Evolutionary conservation across 2,329 filamentous ascomycete genomes (phyloP).

Genomic region (Bipolaris zeicola): DNA sequence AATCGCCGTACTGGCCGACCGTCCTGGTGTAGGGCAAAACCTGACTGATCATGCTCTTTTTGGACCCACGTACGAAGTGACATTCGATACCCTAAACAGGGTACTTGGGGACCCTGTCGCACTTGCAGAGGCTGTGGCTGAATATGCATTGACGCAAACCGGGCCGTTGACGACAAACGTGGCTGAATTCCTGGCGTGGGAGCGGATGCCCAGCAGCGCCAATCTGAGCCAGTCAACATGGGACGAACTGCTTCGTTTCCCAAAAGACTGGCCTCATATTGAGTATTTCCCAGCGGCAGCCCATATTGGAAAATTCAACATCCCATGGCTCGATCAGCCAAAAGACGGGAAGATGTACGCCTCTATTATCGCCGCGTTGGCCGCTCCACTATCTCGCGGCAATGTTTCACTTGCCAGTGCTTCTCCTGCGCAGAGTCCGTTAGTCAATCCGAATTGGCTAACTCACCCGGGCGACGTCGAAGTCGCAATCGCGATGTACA

Average conservation of each 20-base stretch:
- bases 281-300: slow-evolving; percentile 26
- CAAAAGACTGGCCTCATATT: slow-evolving; percentile 35
- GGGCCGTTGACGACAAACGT: slow-evolving; percentile 29
- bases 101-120: slow-evolving; percentile 29
- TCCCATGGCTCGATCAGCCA: slow-evolving; percentile 26
- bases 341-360: slow-evolving; percentile 41
- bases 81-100: slow-evolving; percentile 21
- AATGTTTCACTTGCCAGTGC: slow-evolving; percentile 41
- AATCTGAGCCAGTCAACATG: slow-evolving; percentile 17
- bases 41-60: slow-evolving; percentile 30
- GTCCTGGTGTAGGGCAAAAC: slow-evolving; percentile 36
- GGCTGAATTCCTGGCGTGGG: slow-evolving; percentile 33
- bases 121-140: slow-evolving; percentile 8
- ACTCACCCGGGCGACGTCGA: slow-evolving; percentile 39
- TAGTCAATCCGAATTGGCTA: slow-evolving; percentile 47
- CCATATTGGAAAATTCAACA: slow-evolving; percentile 25
- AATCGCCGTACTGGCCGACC: slow-evolving; percentile 30
- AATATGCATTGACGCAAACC: slow-evolving; percentile 13
- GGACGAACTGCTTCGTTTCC: slow-evolving; percentile 15
- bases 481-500: slow-evolving; percentile 40
- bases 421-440: slow-evolving; percentile 32
- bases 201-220: slow-evolving; percentile 23
- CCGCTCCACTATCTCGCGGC: slow-evolving; percentile 45
- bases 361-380: slow-evolving; percentile 37
- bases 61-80: slow-evolving; percentile 27